Conservation (phyloP, 1,284 basidiomycete species). For the Tilletia caries region DNA sequence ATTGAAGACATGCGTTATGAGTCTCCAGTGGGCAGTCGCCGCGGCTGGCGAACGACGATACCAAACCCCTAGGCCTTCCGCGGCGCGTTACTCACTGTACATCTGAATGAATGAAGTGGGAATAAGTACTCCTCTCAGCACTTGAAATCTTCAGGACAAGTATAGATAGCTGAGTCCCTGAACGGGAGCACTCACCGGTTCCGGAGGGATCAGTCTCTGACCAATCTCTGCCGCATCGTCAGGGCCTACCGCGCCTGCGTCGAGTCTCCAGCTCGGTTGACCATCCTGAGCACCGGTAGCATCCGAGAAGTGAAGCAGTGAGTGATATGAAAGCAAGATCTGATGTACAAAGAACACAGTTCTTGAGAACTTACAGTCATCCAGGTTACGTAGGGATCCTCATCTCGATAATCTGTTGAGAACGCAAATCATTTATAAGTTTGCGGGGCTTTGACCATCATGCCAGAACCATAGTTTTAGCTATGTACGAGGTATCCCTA, state of each 20-base stretch:
- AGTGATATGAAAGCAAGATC: too few relatives aligned
- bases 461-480: too few relatives aligned
- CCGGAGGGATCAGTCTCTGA: background rate
- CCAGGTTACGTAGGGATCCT: slow-evolving; percentile 1
- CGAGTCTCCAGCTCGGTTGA: background rate
- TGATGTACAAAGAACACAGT: too few relatives aligned
- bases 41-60: too few relatives aligned
- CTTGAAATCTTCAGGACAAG: too few relatives aligned
- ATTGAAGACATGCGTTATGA: too few relatives aligned
- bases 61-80: background rate
- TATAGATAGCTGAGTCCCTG: background rate
- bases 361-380: background rate
- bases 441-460: too few relatives aligned
- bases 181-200: background rate
- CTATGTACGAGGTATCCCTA: too few relatives aligned
- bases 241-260: background rate
- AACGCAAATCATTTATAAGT: background rate
- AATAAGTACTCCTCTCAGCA: background rate
- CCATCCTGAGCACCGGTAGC: background rate
- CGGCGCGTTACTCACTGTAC: background rate
- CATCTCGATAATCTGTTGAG: background rate
- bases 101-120: background rate
- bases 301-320: too few relatives aligned
- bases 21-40: background rate
- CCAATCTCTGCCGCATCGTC: background rate